These are phyloP conservation scores for Penicillium rolfsii DNA, from an alignment of 2,329 filamentous ascomycete species.

Conservation along the genomic window DNA sequence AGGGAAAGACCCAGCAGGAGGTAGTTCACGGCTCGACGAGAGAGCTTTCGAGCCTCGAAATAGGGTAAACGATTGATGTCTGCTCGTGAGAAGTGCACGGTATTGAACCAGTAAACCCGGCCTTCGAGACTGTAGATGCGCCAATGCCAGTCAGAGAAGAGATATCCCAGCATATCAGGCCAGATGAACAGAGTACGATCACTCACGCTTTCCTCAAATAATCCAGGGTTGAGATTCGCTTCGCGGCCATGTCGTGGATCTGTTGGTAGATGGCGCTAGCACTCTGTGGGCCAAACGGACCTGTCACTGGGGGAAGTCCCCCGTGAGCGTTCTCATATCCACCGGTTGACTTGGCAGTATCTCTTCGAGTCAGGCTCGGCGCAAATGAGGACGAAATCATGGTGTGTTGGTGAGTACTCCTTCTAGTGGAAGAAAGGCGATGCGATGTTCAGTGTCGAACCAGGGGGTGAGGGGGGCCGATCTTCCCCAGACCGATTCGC, in stretches of 20 bases:
- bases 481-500: background rate
- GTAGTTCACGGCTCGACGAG: constrained; percentile 89
- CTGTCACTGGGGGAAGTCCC: constrained; percentile 36
- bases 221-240: constrained; percentile 90
- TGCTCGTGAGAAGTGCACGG: constrained; percentile 81
- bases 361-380: constrained; percentile 39
- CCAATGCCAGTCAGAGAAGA: background rate
- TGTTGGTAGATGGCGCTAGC: constrained; percentile 64
- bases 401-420: constrained; percentile 5
- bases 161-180: background rate
- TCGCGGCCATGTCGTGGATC: constrained; percentile 83
- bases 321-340: constrained; percentile 33
- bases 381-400: constrained; percentile 43
- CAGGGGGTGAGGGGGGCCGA: background rate
- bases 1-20: constrained; percentile 90
- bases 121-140: constrained; percentile 74
- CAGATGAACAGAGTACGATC: background rate
- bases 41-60: constrained; percentile 80
- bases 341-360: constrained; percentile 39
- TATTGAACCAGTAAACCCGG: constrained; percentile 97
- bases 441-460: constrained; percentile 1
- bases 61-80: constrained; percentile 83
- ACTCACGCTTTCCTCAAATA: constrained; percentile 90
- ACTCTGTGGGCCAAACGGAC: constrained; percentile 50
- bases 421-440: background rate